These are phyloP conservation scores for Zygosaccharomyces pseudobailii DNA, from an alignment of 1,139 yeast species.

Conservation along the genomic window DNA sequence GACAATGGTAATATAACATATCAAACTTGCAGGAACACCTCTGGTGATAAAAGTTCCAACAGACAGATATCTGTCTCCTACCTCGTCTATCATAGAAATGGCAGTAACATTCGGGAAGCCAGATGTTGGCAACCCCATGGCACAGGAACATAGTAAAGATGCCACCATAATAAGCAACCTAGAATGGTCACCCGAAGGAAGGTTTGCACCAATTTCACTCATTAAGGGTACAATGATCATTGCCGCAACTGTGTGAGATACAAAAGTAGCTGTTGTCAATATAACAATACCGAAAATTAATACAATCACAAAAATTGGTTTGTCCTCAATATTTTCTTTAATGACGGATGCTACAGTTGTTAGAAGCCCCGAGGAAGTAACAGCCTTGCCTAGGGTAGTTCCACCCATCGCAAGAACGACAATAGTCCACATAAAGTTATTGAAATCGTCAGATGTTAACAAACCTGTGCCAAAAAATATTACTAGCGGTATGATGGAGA, in stretches of 20 bases:
- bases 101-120: slow-evolving; percentile 98
- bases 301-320: slow-evolving; percentile 63
- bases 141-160: slow-evolving; percentile 80
- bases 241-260: slow-evolving; percentile 94
- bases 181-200: slow-evolving; percentile 46
- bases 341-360: slow-evolving; percentile 70
- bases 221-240: slow-evolving; percentile 84
- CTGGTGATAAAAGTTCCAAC: slow-evolving; percentile 79
- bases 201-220: slow-evolving; percentile 73
- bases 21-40: slow-evolving; percentile 81
- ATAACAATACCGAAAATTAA: slow-evolving; percentile 74
- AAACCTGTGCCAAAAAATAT: slow-evolving; percentile 85
- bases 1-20: slow-evolving; percentile 63
- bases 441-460: slow-evolving; percentile 78
- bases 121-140: slow-evolving; percentile 95
- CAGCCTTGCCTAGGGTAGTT: slow-evolving; percentile 86
- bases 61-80: slow-evolving; percentile 79
- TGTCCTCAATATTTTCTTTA: slow-evolving; percentile 54
- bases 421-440: slow-evolving; percentile 91
- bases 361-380: slow-evolving; percentile 78
- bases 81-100: slow-evolving; percentile 83
- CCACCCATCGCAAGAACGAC: slow-evolving; percentile 96
- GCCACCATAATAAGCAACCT: slow-evolving; percentile 73
- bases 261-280: slow-evolving; percentile 83
- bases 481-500: slow-evolving; percentile 79